Conservation (phyloP, 2,329 filamentous ascomycete species). For the Clonostachys chloroleuca region DNA sequence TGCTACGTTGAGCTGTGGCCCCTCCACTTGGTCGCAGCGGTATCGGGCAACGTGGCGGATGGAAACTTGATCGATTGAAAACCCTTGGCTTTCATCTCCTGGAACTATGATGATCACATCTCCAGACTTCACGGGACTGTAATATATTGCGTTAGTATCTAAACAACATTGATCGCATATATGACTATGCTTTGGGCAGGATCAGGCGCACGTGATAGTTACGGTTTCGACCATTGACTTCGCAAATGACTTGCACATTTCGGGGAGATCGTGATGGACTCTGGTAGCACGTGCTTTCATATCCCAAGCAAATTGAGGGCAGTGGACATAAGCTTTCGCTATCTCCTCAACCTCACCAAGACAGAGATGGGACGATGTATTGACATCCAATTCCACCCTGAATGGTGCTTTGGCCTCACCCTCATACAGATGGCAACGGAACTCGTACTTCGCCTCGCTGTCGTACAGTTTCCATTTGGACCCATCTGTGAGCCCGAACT, state of each 20-base stretch:
- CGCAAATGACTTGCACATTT: neutral
- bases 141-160: neutral
- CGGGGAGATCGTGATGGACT: neutral
- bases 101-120: slow-evolving; percentile 9
- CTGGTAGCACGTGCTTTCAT: slow-evolving; percentile 2
- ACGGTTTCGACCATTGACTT: neutral
- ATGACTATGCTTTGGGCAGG: no score
- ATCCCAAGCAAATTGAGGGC: slow-evolving; percentile 3
- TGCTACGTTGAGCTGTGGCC: slow-evolving; percentile 12
- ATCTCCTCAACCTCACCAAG: neutral
- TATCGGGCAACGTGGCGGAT: slow-evolving; percentile 15
- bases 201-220: neutral
- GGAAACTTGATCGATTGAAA: slow-evolving; percentile 7
- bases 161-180: no score
- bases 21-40: slow-evolving; percentile 1
- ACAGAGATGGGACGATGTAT: neutral
- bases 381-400: slow-evolving; percentile 1
- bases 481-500: neutral
- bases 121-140: slow-evolving; percentile 3
- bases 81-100: slow-evolving; percentile 1
- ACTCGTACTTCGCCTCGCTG: neutral
- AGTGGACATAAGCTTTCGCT: slow-evolving; percentile 2
- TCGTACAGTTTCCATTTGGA: neutral
- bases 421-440: neutral
- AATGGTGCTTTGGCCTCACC: neutral